Base-by-base conservation (phyloP, 352 stramenopile species). In the Phytopythium montanum region DNA sequence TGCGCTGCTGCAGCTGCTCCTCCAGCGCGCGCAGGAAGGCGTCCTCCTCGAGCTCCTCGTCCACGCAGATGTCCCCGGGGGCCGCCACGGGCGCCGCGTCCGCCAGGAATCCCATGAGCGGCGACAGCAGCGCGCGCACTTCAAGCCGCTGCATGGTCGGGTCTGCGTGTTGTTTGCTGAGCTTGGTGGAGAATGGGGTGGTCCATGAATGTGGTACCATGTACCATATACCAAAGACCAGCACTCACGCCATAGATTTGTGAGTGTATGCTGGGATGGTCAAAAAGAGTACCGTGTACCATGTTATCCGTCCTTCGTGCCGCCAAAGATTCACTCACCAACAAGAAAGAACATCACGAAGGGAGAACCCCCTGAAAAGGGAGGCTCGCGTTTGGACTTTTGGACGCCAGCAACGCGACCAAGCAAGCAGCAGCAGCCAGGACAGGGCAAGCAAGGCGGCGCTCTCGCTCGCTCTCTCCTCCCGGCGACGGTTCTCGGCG, bases 1-100 rank as follows among this genome's bases (percentile, higher is more conserved):
- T 74, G 13, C 82, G 75, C 46, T 85, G 77, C 54, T 89, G 84
- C 38, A 95, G 70, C 45, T 66, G 69, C 61, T 92, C 82, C 54
- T 94, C 81, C 16, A 95, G 64, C 36, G 64, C 48, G 56, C 76
- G 76, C 25, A 95, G 61, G 51, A 94, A 94, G 12, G 56, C 61
- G 39, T 90, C 81, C 13, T 90, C 76, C 28, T 80, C 68, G 18
- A 76, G 29, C 6, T 69, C 50, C 2, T 81, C 71, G 54, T 89
- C 75, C 13, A 90, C 34, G n/a, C 66, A 29, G 48, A 92, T 79
- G 44, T 80, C 69, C 16, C 61, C 28, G 1, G 55, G 23, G 25
- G 56, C 14, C 10, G 46, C 45, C 42, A 39, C 41, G 13, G 36
- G 23, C 56, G 65, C 36, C 51, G 38, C 39, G 34, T 58, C 42